Conservation (phyloP, 1,139 yeast species). For the Lodderomyces orthopsilosis region DNA sequence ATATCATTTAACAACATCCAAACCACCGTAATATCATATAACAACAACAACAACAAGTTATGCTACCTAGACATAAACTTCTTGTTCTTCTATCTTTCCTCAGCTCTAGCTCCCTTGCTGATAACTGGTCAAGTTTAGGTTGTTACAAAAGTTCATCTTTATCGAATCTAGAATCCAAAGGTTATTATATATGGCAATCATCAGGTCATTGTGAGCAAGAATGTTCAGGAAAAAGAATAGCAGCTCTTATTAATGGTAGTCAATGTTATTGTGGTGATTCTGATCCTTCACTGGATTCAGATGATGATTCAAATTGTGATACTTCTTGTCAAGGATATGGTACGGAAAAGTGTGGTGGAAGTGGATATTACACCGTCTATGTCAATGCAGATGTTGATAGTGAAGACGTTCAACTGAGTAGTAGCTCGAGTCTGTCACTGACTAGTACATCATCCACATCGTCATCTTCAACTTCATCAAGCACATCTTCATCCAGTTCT, state of each 20-base stretch:
- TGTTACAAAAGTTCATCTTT: slow-evolving; percentile 32
- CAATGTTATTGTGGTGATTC: slow-evolving; percentile 62
- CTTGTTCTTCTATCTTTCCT: not conserved
- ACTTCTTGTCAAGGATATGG: slow-evolving; percentile 56
- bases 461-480: slow-evolving; percentile 13
- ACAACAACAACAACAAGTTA: not conserved
- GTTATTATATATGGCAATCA: slow-evolving; percentile 46
- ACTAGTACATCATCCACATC: slow-evolving; percentile 7
- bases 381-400: slow-evolving; percentile 27
- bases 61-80: not conserved
- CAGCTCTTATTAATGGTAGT: slow-evolving; percentile 53
- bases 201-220: slow-evolving; percentile 47
- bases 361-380: slow-evolving; percentile 46
- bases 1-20: not conserved
- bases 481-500: slow-evolving; percentile 11
- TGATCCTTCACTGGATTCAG: slow-evolving; percentile 32
- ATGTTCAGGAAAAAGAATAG: slow-evolving; percentile 47
- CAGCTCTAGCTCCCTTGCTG: slow-evolving; percentile 4
- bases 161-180: slow-evolving; percentile 22
- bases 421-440: slow-evolving; percentile 12
- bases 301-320: slow-evolving; percentile 42
- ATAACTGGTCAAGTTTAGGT: slow-evolving; percentile 26
- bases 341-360: slow-evolving; percentile 63
- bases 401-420: slow-evolving; percentile 13
- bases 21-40: not conserved